Conservation (phyloP, 176 grass and related monocot species). For the Oryza brachyantha region DNA sequence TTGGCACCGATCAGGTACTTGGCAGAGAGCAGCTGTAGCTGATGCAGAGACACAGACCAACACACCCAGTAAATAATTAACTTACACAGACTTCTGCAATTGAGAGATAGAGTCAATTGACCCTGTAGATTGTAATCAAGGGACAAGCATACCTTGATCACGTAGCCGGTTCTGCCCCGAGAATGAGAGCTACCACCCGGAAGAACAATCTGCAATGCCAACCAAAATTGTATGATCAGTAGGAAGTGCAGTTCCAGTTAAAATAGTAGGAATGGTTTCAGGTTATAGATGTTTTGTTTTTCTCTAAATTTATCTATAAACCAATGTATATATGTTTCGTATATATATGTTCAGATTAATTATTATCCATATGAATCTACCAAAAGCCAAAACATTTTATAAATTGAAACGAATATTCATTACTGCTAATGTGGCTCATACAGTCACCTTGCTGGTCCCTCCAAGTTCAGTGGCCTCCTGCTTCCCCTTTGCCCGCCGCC, state of each 20-base stretch:
- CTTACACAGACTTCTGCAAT: neutral
- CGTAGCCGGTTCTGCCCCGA: neutral
- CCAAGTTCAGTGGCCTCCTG: neutral
- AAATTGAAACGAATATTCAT: too few relatives aligned
- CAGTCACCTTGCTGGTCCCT: conserved; percentile 25
- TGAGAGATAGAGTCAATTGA: neutral
- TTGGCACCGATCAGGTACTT: conserved; percentile 93
- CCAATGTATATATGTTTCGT: too few relatives aligned
- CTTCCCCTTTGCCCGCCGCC: neutral
- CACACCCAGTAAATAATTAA: neutral
- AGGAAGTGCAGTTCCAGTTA: neutral
- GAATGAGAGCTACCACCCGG: neutral
- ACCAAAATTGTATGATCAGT: neutral
- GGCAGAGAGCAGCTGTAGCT: conserved; percentile 87
- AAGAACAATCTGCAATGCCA: neutral
- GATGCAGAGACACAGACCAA: neutral
- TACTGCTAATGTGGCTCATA: too few relatives aligned
- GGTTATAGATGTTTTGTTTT: too few relatives aligned
- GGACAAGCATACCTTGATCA: conserved; percentile 50
- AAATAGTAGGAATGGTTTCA: neutral
- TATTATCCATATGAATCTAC: too few relatives aligned
- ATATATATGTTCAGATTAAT: too few relatives aligned
- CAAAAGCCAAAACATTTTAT: too few relatives aligned
- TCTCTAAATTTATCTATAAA: too few relatives aligned
- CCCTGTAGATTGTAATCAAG: neutral